A percentile compares a stretch with the other conserved stretches of the same genome.
phyloP scores from a whole-genome alignment of 768 basidiomycete genomes.

The Cystobasidium tubakii region DNA sequence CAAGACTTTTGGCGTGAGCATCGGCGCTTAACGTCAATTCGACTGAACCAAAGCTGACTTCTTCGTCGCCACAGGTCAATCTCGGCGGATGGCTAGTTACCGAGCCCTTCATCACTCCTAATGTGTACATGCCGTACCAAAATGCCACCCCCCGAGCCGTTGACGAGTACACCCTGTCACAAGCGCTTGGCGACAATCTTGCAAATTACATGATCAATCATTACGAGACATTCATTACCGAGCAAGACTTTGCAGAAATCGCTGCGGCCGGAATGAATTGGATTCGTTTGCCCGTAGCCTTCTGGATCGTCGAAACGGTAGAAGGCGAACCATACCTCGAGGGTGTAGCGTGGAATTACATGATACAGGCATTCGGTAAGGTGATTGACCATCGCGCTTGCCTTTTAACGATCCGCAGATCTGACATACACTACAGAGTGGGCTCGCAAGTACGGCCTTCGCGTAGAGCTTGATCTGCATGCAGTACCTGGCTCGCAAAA shows the following conservation, averaged over 20 bases:
- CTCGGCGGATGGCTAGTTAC: conserved; percentile 49
- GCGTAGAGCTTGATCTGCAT: conserved; percentile 86
- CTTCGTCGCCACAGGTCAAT: conserved; percentile 37
- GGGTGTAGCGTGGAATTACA: conserved; percentile 66
- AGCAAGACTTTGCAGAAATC: conserved; percentile 86
- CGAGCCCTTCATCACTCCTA: conserved; percentile 63
- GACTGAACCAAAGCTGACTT: background rate
- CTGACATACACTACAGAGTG: conserved; percentile 53
- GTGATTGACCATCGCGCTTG: background rate
- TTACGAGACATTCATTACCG: conserved; percentile 92
- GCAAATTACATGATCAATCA: conserved; percentile 69
- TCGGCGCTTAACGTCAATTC: conserved; percentile 59
- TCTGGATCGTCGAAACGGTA: conserved; percentile 82
- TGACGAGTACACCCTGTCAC: conserved; percentile 76
- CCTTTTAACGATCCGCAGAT: background rate
- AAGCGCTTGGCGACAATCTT: conserved; percentile 64
- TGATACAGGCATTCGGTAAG: conserved; percentile 34
- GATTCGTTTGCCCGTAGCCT: conserved; percentile 80
- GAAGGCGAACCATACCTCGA: conserved; percentile 73
- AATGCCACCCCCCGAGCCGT: conserved; percentile 56
- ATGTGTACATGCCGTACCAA: conserved; percentile 52
- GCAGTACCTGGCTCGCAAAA: conserved; percentile 74
- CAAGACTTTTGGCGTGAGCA: conserved; percentile 53
- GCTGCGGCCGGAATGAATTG: conserved; percentile 89
- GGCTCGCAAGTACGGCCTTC: conserved; percentile 93